These are phyloP conservation scores for Parsonsia alboflavescens DNA, from an alignment of 257 asterid genomes.

Conservation along the genomic window DNA sequence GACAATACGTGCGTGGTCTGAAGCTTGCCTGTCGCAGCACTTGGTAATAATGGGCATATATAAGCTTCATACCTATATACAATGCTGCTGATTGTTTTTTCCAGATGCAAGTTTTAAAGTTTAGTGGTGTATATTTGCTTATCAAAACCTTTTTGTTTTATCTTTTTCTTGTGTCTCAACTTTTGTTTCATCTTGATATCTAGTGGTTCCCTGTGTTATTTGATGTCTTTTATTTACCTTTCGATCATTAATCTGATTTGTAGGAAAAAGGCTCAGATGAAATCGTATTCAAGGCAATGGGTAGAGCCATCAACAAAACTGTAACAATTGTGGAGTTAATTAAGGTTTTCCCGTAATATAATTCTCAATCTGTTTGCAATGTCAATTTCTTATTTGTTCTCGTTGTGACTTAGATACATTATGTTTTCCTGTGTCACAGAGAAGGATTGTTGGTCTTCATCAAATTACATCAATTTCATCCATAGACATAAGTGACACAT, in stretches of 20 bases:
- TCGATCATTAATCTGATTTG: constrained; percentile 7
- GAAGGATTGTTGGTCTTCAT: constrained; percentile 97
- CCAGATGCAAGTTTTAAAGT: not conserved
- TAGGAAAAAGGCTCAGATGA: constrained; percentile 64
- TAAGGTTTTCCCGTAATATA: constrained; percentile 34
- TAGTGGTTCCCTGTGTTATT: not conserved
- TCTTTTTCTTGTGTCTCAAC: not conserved
- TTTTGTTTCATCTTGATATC: not conserved
- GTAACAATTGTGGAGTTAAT: constrained; percentile 63
- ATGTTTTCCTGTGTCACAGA: constrained; percentile 30
- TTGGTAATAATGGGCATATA: not conserved
- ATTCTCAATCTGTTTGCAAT: not conserved
- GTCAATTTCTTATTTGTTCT: not conserved
- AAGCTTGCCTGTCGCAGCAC: not conserved
- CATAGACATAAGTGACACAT: constrained; percentile 86
- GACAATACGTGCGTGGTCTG: not conserved
- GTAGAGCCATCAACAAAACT: constrained; percentile 69
- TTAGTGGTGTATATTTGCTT: not conserved
- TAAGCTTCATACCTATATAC: not conserved
- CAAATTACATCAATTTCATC: constrained; percentile 79
- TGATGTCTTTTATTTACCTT: not conserved
- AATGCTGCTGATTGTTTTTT: not conserved
- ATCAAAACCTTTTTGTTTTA: not conserved
- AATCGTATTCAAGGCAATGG: constrained; percentile 68
- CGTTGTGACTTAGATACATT: constrained; percentile 18